These are phyloP conservation scores for Epichloe festucae DNA, from an alignment of 2,329 filamentous ascomycete genomes.

Conservation along the genomic window DNA sequence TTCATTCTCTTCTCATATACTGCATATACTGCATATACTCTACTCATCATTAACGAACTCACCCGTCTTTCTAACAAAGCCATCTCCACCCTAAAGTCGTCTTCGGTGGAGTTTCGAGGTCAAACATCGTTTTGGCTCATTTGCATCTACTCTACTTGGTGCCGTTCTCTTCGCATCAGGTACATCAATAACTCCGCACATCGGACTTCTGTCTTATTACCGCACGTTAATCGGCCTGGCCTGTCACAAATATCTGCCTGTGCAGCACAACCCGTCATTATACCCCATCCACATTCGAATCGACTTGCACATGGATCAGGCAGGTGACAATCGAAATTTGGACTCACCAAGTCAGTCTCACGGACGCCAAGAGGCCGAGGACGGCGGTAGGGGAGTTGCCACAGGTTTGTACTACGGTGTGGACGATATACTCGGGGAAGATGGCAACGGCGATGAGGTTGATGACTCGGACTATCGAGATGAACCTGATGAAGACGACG, in stretches of 20 bases:
- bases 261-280: background rate
- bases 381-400: slow-evolving; percentile 14
- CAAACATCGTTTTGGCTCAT: too few relatives aligned
- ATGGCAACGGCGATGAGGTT: slow-evolving; percentile 6
- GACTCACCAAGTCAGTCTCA: background rate
- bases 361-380: background rate
- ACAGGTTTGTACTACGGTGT: slow-evolving; percentile 10
- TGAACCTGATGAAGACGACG: slow-evolving; percentile 10
- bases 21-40: too few relatives aligned
- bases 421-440: slow-evolving; percentile 2
- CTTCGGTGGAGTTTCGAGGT: too few relatives aligned
- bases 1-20: background rate
- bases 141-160: too few relatives aligned
- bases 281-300: too few relatives aligned
- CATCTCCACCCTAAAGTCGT: too few relatives aligned
- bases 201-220: too few relatives aligned
- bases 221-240: too few relatives aligned
- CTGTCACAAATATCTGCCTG: too few relatives aligned
- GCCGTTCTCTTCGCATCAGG: too few relatives aligned
- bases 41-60: background rate
- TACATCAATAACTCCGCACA: too few relatives aligned
- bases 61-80: background rate
- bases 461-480: slow-evolving; percentile 10
- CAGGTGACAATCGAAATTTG: background rate
- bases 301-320: background rate